Conservation (phyloP, 306 rosid genomes). For the Pueraria montana region DNA sequence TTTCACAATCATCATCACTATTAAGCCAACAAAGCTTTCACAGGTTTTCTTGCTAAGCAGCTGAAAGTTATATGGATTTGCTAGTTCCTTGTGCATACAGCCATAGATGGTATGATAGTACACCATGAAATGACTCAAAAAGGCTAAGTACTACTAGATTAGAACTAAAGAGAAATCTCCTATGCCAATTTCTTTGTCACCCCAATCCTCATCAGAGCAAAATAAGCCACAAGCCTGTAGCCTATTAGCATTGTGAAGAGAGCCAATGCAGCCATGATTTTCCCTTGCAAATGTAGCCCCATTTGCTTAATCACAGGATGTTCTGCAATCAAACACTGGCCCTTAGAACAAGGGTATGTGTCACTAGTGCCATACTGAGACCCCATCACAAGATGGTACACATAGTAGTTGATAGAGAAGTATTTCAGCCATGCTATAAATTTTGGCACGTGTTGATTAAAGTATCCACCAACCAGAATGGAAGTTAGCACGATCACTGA, state of each 20-base stretch:
- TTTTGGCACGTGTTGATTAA: constrained; percentile 61
- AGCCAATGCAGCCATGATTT: constrained; percentile 42
- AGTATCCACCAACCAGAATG: constrained; percentile 59
- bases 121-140: background rate
- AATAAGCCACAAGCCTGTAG: constrained; percentile 66
- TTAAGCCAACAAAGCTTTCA: background rate
- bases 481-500: constrained; percentile 61
- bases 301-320: constrained; percentile 51
- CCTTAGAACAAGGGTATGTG: constrained; percentile 55
- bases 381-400: constrained; percentile 59
- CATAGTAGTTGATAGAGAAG: constrained; percentile 52
- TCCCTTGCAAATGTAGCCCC: constrained; percentile 55
- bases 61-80: background rate
- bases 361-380: constrained; percentile 59
- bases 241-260: constrained; percentile 60
- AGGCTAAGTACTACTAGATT: background rate
- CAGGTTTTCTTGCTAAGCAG: background rate
- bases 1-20: background rate
- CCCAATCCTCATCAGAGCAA: constrained; percentile 67
- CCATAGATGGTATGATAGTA: background rate
- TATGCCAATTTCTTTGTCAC: constrained; percentile 43
- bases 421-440: constrained; percentile 69
- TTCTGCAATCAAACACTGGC: constrained; percentile 53
- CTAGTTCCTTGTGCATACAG: background rate
- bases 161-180: background rate